Base-by-base conservation (phyloP, 768 basidiomycete genomes). In the Xerocomellus dryophilus region DNA sequence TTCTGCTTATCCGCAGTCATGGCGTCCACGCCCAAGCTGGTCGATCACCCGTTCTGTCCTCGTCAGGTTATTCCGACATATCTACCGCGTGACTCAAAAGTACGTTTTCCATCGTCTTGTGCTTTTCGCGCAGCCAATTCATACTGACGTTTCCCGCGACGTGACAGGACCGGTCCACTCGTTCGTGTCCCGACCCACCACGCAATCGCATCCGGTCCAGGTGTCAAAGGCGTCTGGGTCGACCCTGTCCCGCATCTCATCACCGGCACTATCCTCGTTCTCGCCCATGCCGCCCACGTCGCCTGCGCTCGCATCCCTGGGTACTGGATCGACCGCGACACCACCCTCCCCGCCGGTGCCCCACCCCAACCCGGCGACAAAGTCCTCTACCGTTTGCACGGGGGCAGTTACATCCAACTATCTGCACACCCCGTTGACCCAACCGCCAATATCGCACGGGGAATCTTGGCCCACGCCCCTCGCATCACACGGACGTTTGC, bases 321-420 rank as follows among this genome's bases (percentile, higher is more conserved):
- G 10, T 76, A 71, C 54, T 75, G 73, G 75, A 59, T 64, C 20
- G 66, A 72, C 41, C 62, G 62, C 9, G 53, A 64, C 17, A 12
- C 56, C 18, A 44, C 31, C 15, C 53, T 62, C 15, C 43, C 54
- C 7, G 53, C 61, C 5, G 66, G 61, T 25, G 54, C 60, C 15
- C 55, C 53, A 3, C 61, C 74, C 1, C 44, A 36, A 18, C 57
- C 62, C 0, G 69, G 66, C 7, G 72, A 74, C 35, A 73, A 70
- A 35, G 65, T 76, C 7, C 57, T 76, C 6, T 71, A 64, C 41
- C 55, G 61, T 35, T 57, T 72, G 2, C 74, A 76, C 23, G 73
- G 72, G 2, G 67, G 72, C 6, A 56, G 53, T 14, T 71, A 64
- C 51, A 53, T 60, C 18, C 61, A 57, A 27, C 64, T 60, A 31